phyloP scores from a whole-genome alignment of 2,329 filamentous ascomycete genomes.

The Allantophomopsis cytisporea region DNA sequence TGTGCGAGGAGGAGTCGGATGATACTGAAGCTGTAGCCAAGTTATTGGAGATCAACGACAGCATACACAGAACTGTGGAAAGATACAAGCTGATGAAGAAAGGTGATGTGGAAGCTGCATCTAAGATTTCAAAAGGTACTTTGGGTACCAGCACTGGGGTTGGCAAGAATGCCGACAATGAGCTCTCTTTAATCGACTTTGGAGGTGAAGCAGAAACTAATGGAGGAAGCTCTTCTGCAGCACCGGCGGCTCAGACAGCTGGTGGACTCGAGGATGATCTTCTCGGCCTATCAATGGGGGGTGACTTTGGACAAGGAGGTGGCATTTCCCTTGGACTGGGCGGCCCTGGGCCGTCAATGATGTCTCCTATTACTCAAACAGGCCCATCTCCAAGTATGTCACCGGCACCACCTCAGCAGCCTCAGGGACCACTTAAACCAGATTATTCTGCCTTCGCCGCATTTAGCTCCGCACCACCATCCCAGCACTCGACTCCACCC shows the following conservation, averaged over 20 bases:
- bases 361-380: conserved; percentile 49
- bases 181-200: conserved; percentile 90
- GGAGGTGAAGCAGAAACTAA: conserved; percentile 49
- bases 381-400: conserved; percentile 31
- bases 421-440: conserved; percentile 10
- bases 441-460: conserved; percentile 39
- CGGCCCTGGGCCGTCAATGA: conserved; percentile 46
- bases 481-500: conserved; percentile 39
- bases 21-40: conserved; percentile 93
- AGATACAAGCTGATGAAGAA: conserved; percentile 93
- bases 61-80: conserved; percentile 93
- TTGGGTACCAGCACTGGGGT: conserved; percentile 53
- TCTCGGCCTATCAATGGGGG: conserved; percentile 69
- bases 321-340: conserved; percentile 75
- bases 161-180: conserved; percentile 53
- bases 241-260: conserved; percentile 23
- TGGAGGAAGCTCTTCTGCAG: conserved; percentile 28
- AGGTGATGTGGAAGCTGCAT: conserved; percentile 74
- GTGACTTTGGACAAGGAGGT: conserved; percentile 57
- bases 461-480: conserved; percentile 35
- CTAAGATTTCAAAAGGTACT: conserved; percentile 72
- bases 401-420: conserved; percentile 8
- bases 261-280: conserved; percentile 79
- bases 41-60: conserved; percentile 94
- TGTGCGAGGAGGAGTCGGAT: conserved; percentile 98